Conservation (phyloP, 352 stramenopile genomes). For the Globisporangium ultimum region DNA sequence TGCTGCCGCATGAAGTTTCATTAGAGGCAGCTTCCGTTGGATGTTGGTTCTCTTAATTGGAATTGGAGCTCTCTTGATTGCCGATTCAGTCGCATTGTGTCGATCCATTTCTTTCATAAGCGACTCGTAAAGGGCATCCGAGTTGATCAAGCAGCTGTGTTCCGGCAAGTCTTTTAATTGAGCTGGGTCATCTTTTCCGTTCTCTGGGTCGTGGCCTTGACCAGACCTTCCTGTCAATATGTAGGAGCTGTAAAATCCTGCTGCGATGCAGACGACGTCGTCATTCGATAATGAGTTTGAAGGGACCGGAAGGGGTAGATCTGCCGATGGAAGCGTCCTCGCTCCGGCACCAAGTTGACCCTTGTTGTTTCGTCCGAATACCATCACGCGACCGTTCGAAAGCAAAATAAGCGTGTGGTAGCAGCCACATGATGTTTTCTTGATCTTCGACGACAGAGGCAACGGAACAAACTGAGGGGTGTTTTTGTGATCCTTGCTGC, state of each 20-base stretch:
- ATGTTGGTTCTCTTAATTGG: conserved; percentile 46
- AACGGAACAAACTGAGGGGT: conserved; percentile 71
- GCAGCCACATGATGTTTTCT: conserved; percentile 74
- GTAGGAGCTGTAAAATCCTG: conserved; percentile 88
- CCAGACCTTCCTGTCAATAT: conserved; percentile 76
- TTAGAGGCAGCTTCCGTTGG: conserved; percentile 52
- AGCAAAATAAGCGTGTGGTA: conserved; percentile 83
- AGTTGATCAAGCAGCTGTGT: conserved; percentile 52
- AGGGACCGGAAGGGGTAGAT: conserved; percentile 73
- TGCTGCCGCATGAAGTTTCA: conserved; percentile 73
- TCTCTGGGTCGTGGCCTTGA: conserved; percentile 29
- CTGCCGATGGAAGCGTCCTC: conserved; percentile 73
- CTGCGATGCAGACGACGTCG: conserved; percentile 76
- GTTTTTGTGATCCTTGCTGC: conserved; percentile 88
- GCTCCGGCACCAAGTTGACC: conserved; percentile 75
- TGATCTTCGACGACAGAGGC: conserved; percentile 76
- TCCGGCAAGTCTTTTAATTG: conserved; percentile 60
- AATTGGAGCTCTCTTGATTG: conserved; percentile 22
- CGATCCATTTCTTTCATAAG: conserved; percentile 87
- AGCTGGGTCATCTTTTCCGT: conserved; percentile 27
- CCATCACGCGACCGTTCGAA: conserved; percentile 77
- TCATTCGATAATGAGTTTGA: conserved; percentile 76
- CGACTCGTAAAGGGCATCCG: conserved; percentile 76
- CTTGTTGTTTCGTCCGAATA: conserved; percentile 89
- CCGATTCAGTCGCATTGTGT: conserved; percentile 20